Conservation (phyloP, 1,284 basidiomycete genomes). For the Trametes sp. region DNA sequence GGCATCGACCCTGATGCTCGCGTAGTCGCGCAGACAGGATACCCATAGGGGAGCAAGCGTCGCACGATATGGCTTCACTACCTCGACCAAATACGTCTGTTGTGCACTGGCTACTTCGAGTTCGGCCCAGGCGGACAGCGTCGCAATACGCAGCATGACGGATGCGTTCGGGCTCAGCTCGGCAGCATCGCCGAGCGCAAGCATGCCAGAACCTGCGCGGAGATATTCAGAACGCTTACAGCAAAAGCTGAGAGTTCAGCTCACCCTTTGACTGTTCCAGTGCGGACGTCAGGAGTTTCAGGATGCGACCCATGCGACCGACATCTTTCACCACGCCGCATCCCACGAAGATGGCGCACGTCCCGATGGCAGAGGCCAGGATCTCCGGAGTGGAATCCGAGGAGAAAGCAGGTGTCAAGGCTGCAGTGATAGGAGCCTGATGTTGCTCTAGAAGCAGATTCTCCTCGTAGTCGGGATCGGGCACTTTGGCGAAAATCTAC, state of each 20-base stretch:
- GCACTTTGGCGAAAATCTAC: conserved; percentile 85
- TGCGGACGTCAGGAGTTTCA: conserved; percentile 88
- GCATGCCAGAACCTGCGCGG: conserved; percentile 76
- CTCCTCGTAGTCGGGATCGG: conserved; percentile 94
- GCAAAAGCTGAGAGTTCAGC: not conserved
- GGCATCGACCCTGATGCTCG: conserved; percentile 88
- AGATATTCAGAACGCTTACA: not conserved
- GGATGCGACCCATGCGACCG: conserved; percentile 90
- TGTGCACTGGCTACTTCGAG: conserved; percentile 82
- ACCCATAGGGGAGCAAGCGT: conserved; percentile 89
- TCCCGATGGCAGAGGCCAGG: conserved; percentile 89
- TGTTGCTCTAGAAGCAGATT: conserved; percentile 95
- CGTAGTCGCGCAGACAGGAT: conserved; percentile 89
- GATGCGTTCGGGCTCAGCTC: conserved; percentile 94
- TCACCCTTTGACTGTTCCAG: conserved; percentile 90
- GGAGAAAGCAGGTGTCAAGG: conserved; percentile 96
- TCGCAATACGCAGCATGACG: conserved; percentile 94
- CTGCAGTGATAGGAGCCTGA: conserved; percentile 97
- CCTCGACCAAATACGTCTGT: conserved; percentile 82
- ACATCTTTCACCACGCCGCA: conserved; percentile 96
- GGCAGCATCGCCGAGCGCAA: conserved; percentile 87
- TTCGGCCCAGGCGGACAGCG: conserved; percentile 96
- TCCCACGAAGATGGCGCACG: conserved; percentile 95
- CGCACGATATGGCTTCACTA: conserved; percentile 84
- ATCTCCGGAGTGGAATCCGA: conserved; percentile 97